phyloP scores from a whole-genome alignment of 1,284 basidiomycete genomes.

The Malassezia globosa region DNA sequence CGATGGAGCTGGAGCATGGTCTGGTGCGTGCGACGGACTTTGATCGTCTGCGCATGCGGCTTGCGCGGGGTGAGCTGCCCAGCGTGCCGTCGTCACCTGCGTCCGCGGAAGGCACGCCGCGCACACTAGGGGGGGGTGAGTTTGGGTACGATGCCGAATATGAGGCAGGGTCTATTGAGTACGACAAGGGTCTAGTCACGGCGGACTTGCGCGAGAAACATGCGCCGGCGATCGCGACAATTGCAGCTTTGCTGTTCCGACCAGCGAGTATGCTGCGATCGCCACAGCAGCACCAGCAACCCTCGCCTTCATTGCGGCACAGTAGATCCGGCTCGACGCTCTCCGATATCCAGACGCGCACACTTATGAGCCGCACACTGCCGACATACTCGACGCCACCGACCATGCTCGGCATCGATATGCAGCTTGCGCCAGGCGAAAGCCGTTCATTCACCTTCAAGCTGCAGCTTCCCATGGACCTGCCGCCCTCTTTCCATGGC shows the following conservation, averaged over 20 bases:
- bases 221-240: conserved; percentile 10
- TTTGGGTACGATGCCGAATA: conserved; percentile 24
- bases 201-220: conserved; percentile 8
- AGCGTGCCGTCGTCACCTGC: conserved; percentile 15
- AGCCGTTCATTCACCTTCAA: conserved; percentile 55
- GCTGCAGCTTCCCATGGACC: conserved; percentile 52
- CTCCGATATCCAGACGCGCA: conserved; percentile 52
- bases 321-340: conserved; percentile 53
- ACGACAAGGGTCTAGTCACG: conserved; percentile 13
- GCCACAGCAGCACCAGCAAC: too few species aligned
- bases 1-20: conserved; percentile 52
- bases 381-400: conserved; percentile 72
- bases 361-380: conserved; percentile 51
- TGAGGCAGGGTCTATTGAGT: conserved; percentile 5
- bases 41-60: conserved; percentile 43
- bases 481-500: conserved; percentile 83
- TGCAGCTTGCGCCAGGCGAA: conserved; percentile 65
- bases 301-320: conserved; percentile 26
- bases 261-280: background rate
- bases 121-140: conserved; percentile 34
- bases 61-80: conserved; percentile 38
- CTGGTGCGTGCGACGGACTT: conserved; percentile 49
- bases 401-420: conserved; percentile 70
- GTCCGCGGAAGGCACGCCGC: conserved; percentile 20
- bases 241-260: conserved; percentile 11